phyloP scores from a whole-genome alignment of 495 filamentous ascomycete genomes.

The Penicillium robsamsonii region DNA sequence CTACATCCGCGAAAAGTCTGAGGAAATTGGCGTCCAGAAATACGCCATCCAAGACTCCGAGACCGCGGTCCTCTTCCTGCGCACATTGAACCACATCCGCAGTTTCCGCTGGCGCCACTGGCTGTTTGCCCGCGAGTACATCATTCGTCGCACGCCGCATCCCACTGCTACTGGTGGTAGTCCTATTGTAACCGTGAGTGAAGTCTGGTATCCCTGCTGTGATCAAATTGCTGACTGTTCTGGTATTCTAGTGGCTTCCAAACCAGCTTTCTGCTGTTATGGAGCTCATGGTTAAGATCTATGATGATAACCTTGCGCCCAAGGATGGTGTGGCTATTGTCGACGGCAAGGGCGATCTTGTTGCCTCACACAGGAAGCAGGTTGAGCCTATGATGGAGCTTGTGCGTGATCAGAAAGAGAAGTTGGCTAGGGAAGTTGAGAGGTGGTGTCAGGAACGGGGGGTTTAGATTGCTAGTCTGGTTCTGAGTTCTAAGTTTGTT shows the following conservation, averaged over 20 bases:
- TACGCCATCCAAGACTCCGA: slow-evolving; percentile 57
- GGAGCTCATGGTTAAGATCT: slow-evolving; percentile 66
- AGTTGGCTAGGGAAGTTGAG: slow-evolving; percentile 72
- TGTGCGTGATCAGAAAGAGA: slow-evolving; percentile 64
- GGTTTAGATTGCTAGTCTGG: slow-evolving; percentile 30
- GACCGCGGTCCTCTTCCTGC: slow-evolving; percentile 63
- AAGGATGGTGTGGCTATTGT: slow-evolving; percentile 27
- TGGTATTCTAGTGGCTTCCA: slow-evolving; percentile 64
- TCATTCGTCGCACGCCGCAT: slow-evolving; percentile 76
- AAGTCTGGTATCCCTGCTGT: neutral
- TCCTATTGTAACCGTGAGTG: slow-evolving; percentile 75
- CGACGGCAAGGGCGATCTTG: slow-evolving; percentile 30
- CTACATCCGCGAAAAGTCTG: slow-evolving; percentile 59
- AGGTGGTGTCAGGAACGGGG: slow-evolving; percentile 75
- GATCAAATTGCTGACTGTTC: slow-evolving; percentile 4
- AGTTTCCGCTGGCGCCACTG: slow-evolving; percentile 93
- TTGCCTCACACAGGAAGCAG: slow-evolving; percentile 39
- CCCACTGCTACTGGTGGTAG: slow-evolving; percentile 88
- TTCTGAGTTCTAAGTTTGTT: neutral
- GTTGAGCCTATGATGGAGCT: slow-evolving; percentile 68
- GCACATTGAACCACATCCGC: slow-evolving; percentile 75
- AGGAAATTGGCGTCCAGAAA: slow-evolving; percentile 54
- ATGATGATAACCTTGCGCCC: slow-evolving; percentile 49
- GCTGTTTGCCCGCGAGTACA: slow-evolving; percentile 94
- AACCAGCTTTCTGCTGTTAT: slow-evolving; percentile 80